A percentile compares a stretch with the other conserved stretches of the same genome.
Evolutionary conservation across 1,284 basidiomycete genomes (phyloP).

Genomic region (Coniferiporia weirii): DNA sequence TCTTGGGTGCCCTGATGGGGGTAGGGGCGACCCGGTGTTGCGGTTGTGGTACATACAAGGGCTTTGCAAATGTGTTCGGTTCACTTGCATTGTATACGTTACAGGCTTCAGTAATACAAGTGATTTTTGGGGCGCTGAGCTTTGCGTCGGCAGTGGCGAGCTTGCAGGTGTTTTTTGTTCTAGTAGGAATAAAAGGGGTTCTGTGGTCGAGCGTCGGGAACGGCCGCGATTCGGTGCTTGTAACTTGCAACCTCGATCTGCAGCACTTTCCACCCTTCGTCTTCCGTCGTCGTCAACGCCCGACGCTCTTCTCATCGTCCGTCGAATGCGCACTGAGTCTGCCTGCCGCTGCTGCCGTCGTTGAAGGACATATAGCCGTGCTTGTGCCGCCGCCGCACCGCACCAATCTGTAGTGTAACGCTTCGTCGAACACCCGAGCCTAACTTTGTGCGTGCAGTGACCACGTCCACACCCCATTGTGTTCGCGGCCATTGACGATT

Average conservation of each 20-base stretch:
- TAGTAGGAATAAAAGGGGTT: neutral
- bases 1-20: no score
- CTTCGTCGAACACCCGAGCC: neutral
- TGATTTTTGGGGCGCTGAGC: no score
- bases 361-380: no score
- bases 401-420: no score
- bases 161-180: neutral
- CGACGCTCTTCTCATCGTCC: neutral
- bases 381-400: no score
- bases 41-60: no score
- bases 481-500: neutral
- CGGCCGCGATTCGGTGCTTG: neutral
- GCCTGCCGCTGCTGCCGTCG: neutral
- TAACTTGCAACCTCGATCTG: neutral
- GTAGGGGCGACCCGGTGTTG: no score
- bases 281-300: conserved; percentile 1
- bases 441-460: no score
- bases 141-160: neutral
- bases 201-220: neutral
- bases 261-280: neutral
- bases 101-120: no score
- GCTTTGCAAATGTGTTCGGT: no score
- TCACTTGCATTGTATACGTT: no score
- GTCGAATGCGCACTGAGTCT: neutral
- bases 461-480: neutral